These are phyloP conservation scores for Pythium brachiatum DNA, from an alignment of 352 stramenopile genomes.

Conservation along the genomic window DNA sequence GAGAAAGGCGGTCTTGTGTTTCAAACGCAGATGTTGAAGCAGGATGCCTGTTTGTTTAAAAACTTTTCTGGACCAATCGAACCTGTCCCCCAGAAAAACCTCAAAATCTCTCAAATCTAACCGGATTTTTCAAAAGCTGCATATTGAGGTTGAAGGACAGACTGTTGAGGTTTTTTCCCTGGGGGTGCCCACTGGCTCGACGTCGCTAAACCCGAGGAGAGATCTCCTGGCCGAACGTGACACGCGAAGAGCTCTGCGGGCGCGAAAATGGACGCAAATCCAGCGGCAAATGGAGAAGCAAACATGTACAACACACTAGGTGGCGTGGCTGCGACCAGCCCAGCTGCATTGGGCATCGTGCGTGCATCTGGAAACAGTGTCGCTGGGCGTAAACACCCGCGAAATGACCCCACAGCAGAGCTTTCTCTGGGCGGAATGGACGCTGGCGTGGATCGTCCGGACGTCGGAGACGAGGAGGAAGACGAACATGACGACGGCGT, in stretches of 20 bases:
- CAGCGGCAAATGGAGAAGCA: neutral
- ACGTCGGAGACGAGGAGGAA: neutral
- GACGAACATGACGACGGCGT: slow-evolving; percentile 1
- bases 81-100: too few relatives aligned
- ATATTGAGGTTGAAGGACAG: slow-evolving; percentile 1
- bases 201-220: slow-evolving; percentile 32
- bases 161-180: slow-evolving; percentile 4
- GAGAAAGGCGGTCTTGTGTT: too few relatives aligned
- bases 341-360: neutral
- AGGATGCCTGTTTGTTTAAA: too few relatives aligned
- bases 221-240: slow-evolving; percentile 4
- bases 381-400: slow-evolving; percentile 17
- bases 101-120: too few relatives aligned
- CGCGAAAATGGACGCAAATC: neutral
- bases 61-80: too few relatives aligned
- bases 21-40: too few relatives aligned
- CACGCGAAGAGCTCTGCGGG: slow-evolving; percentile 6
- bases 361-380: neutral
- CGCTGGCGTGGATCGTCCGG: slow-evolving; percentile 3
- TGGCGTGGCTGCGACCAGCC: neutral
- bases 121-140: neutral
- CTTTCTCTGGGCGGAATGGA: slow-evolving; percentile 2
- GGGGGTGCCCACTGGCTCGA: neutral
- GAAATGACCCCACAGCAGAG: slow-evolving; percentile 8
- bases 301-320: neutral